These are phyloP conservation scores for Gastrodia elata DNA, from an alignment of 106 monocot genomes.

Conservation along the genomic window DNA sequence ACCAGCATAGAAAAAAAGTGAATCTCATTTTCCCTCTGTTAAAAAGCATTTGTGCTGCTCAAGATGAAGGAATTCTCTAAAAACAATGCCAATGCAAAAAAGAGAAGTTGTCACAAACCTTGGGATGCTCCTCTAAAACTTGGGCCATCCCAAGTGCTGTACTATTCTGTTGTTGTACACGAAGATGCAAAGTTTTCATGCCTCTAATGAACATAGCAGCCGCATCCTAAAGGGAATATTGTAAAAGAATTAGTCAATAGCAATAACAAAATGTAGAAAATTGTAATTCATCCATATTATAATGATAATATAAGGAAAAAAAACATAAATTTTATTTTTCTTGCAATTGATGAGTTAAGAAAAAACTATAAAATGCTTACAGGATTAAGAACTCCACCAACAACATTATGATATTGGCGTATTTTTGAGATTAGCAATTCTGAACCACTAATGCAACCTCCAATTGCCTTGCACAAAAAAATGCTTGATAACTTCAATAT, in stretches of 20 bases:
- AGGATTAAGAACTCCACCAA: conserved; percentile 91
- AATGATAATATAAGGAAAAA: neutral
- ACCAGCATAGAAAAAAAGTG: neutral
- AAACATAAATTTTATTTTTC: neutral
- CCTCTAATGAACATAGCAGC: conserved; percentile 84
- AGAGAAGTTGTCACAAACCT: conserved; percentile 33
- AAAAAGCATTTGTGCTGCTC: neutral
- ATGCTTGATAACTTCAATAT: neutral
- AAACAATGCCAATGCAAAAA: neutral
- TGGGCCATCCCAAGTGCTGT: conserved; percentile 96
- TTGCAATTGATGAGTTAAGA: neutral
- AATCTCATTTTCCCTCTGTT: neutral
- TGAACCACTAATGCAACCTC: conserved; percentile 88
- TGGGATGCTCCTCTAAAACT: conserved; percentile 98
- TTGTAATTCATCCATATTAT: neutral
- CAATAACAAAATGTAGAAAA: conserved; percentile 3
- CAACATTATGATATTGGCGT: conserved; percentile 67
- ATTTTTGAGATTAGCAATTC: conserved; percentile 69
- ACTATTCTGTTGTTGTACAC: conserved; percentile 84
- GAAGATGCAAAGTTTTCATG: conserved; percentile 97
- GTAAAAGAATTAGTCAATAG: neutral
- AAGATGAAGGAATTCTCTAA: neutral
- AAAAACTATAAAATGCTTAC: conserved; percentile 35
- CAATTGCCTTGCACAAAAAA: conserved; percentile 53
- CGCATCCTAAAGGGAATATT: conserved; percentile 51